Evolutionary conservation across 345 rosid species (phyloP), one percentile per base, ranked within the genome.

Genomic region (Aurinia saxatilis): DNA sequence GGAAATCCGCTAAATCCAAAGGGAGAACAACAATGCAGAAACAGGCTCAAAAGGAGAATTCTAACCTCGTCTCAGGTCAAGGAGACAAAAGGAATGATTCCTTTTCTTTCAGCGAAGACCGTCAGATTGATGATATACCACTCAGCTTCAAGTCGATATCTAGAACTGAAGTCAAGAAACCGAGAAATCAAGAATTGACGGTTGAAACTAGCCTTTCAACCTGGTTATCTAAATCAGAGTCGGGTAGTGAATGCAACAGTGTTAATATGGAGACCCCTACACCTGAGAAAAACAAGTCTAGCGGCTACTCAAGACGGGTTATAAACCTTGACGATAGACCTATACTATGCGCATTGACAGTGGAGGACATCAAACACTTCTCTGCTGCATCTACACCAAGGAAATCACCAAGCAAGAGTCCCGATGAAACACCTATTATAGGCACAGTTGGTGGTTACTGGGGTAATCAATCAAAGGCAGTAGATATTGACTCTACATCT

Each of bases 161-260:
- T 6, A 71, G 17, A 21, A 37, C 55, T 36, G 75, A 77, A 59
- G 35, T 80, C 10, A 78, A 65, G 74, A 82, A 80, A 65, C 54
- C 68, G 45, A 50, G 62, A 66, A 60, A 49, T 62, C 79, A 74
- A 66, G 91, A 79, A 38, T 25, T 79, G 11, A 74, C 78, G 4
- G 86, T 88, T 60, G 91, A 90, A 65, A 85, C 97, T 57, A 95
- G 99, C 79, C 93, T 95, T 68, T 90, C 97, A 5, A 90, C 79
- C 16, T 93, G 99, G 99, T 50, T 93, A 74, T 82, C 92, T 38
- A 23, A 57, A 40, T 70, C 86, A 13, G 88, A 79, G 67, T 67
- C 72, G 11, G 78, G 82, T n/a, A 79, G 72, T 35, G 87, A 73
- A 62, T 63, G 67, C 56, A 70, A 68, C 64, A 57, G 77, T 7